Conservation (phyloP, 2,329 filamentous ascomycete genomes). For the Aphanocladium album region DNA sequence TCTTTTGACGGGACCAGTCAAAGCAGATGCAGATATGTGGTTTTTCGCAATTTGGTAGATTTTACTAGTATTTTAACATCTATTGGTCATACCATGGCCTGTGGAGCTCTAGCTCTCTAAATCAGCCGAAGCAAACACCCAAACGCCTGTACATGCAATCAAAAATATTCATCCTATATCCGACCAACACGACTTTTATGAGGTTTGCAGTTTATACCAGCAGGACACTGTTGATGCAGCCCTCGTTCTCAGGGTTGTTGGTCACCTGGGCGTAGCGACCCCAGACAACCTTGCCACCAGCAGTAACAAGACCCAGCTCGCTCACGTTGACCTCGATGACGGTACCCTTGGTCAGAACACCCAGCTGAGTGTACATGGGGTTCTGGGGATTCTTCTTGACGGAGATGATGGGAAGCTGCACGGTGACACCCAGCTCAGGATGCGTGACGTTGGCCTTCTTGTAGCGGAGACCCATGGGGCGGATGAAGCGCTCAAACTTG, state of each 20-base stretch:
- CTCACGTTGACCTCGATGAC: conserved; percentile 86
- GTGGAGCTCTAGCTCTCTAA: background rate
- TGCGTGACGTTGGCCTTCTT: conserved; percentile 57
- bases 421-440: conserved; percentile 78
- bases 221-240: conserved; percentile 39
- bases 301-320: conserved; percentile 85
- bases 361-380: conserved; percentile 86
- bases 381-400: conserved; percentile 70
- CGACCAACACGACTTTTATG: background rate
- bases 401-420: conserved; percentile 74
- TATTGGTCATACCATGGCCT: conserved; percentile 1
- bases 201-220: conserved; percentile 22
- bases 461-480: conserved; percentile 46
- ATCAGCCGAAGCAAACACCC: conserved; percentile 19
- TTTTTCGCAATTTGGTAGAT: background rate
- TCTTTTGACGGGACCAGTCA: background rate
- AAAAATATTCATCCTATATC: conserved; percentile 3
- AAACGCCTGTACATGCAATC: conserved; percentile 25
- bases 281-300: conserved; percentile 91
- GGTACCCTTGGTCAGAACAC: conserved; percentile 79
- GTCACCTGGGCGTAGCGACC: conserved; percentile 73
- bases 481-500: conserved; percentile 60
- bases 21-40: background rate
- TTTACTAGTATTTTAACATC: conserved; percentile 6
- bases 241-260: conserved; percentile 45